Evolutionary conservation across 179 eudicot genomes (phyloP).

Genomic region (Heliamphora ciliata): DNA sequence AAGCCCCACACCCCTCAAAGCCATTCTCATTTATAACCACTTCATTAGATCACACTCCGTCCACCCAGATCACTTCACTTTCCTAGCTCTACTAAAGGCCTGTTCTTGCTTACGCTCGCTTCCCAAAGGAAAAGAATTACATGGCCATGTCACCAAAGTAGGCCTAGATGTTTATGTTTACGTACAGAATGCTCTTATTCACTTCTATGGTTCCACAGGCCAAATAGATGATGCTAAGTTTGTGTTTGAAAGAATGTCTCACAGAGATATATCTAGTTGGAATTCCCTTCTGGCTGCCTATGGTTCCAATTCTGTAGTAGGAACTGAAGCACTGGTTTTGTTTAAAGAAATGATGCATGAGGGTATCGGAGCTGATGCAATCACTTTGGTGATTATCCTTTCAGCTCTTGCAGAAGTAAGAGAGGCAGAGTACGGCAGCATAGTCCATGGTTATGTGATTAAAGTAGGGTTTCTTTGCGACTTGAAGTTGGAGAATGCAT

Average conservation of each 20-base stretch:
- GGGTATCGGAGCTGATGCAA: conserved; percentile 17
- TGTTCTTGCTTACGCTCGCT: conserved; percentile 8
- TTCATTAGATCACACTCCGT: conserved; percentile 9
- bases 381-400: conserved; percentile 22
- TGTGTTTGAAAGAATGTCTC: conserved; percentile 21
- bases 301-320: not conserved
- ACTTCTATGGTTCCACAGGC: conserved; percentile 14
- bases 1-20: conserved; percentile 18
- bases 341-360: conserved; percentile 14
- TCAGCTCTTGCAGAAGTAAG: conserved; percentile 12
- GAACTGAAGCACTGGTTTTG: conserved; percentile 11
- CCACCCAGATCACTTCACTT: conserved; percentile 17
- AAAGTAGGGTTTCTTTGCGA: conserved; percentile 12
- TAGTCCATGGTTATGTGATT: conserved; percentile 14
- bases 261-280: conserved; percentile 21
- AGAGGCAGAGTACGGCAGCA: conserved; percentile 11
- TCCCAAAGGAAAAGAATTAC: conserved; percentile 17
- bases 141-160: conserved; percentile 19
- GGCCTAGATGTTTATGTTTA: conserved; percentile 16
- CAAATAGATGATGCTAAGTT: not conserved
- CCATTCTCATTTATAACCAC: conserved; percentile 24
- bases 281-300: conserved; percentile 16
- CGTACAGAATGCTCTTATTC: conserved; percentile 24
- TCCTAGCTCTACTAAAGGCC: conserved; percentile 21
- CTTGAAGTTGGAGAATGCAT: conserved; percentile 18